These are phyloP conservation scores for Fusarium multiceps DNA, from an alignment of 2,329 filamentous ascomycete genomes.

Conservation along the genomic window DNA sequence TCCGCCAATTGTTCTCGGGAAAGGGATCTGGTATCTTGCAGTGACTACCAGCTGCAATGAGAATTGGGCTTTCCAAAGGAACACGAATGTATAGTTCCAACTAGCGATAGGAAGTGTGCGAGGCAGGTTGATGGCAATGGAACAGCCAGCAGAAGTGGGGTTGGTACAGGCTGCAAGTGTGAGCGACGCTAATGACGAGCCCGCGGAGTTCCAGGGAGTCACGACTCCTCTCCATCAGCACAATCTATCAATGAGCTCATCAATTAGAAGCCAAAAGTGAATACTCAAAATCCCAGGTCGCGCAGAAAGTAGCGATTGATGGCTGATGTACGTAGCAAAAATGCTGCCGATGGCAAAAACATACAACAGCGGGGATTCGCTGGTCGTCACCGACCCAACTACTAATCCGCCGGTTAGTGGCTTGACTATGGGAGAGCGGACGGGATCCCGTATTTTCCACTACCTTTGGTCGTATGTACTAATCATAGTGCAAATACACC, in stretches of 20 bases:
- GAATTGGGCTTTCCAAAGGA: neutral
- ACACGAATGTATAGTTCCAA: neutral
- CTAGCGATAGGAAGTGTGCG: neutral
- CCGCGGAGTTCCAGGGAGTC: neutral
- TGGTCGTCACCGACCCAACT: constrained; percentile 7
- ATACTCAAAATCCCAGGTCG: accelerated
- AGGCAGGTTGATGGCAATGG: neutral
- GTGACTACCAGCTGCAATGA: too few species aligned
- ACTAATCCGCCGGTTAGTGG: constrained; percentile 1
- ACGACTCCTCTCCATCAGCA: neutral
- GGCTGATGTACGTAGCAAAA: accelerated
- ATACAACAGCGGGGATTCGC: constrained; percentile 9
- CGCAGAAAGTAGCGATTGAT: accelerated
- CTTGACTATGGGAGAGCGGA: constrained; percentile 9
- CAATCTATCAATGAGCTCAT: neutral
- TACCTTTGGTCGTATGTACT: neutral
- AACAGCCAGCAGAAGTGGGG: neutral
- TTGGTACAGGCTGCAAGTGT: neutral
- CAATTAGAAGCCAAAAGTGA: neutral
- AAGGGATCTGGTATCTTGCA: accelerated
- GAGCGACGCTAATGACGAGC: neutral
- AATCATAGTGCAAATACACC: accelerated
- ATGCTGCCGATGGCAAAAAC: neutral
- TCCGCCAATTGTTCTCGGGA: accelerated
- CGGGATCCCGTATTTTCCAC: constrained; percentile 7